phyloP scores from a whole-genome alignment of 2,329 filamentous ascomycete species.

The Teratosphaeria viscida region DNA sequence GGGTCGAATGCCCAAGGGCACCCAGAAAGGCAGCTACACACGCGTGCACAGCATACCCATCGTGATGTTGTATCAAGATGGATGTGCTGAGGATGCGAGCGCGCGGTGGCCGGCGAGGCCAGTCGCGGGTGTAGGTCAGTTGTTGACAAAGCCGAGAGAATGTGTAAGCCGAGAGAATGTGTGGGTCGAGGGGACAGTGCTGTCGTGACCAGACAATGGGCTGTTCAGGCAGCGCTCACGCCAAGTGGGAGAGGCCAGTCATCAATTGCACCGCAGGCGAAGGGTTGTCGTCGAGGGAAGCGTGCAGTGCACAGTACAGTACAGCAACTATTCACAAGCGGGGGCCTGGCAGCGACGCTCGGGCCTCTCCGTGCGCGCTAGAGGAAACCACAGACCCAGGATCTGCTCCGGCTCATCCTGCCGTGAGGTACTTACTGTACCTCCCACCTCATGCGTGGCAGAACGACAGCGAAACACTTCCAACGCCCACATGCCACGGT shows the following conservation, averaged over 20 bases:
- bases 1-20: conserved; percentile 2
- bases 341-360: background rate
- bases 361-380: background rate
- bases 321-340: background rate
- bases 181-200: background rate
- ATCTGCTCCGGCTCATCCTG: too few species aligned
- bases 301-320: background rate
- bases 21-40: conserved; percentile 1
- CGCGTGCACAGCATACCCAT: conserved; percentile 2
- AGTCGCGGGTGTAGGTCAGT: background rate
- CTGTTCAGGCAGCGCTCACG: background rate
- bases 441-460: background rate
- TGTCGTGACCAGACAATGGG: background rate
- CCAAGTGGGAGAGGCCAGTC: background rate
- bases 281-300: background rate
- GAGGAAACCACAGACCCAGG: too few species aligned
- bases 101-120: background rate
- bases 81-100: background rate
- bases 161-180: background rate
- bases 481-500: background rate
- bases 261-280: background rate
- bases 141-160: background rate
- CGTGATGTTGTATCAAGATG: conserved; percentile 3
- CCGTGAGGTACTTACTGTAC: too few species aligned
- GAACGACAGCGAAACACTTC: background rate